These are phyloP conservation scores for Phialophora verrucosa DNA, from an alignment of 2,329 filamentous ascomycete genomes.

Conservation along the genomic window DNA sequence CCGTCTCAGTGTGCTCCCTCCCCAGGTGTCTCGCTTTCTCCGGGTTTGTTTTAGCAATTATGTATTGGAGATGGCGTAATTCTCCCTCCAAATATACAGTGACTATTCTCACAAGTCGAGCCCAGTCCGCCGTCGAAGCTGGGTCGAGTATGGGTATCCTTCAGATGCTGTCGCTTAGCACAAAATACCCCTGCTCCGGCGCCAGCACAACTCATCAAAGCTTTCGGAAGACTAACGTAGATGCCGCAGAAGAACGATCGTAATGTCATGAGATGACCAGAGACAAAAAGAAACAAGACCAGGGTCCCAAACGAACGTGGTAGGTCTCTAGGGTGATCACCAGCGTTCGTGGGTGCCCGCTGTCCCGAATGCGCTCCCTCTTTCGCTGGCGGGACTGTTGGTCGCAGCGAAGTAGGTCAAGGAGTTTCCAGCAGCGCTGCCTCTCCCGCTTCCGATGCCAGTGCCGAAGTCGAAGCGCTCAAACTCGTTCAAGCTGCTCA, in stretches of 20 bases:
- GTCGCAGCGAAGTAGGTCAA: constrained; percentile 31
- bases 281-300: constrained; percentile 7
- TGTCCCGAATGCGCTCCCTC: constrained; percentile 30
- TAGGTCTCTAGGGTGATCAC: constrained; percentile 20
- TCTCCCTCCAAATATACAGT: constrained; percentile 19
- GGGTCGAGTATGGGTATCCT: constrained; percentile 19
- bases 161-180: constrained; percentile 13
- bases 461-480: constrained; percentile 37
- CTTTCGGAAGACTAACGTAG: not conserved
- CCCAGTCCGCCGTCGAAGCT: constrained; percentile 15
- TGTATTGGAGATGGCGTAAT: constrained; percentile 1
- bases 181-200: constrained; percentile 1
- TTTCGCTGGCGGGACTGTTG: constrained; percentile 26
- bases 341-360: constrained; percentile 29
- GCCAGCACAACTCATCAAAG: constrained; percentile 17
- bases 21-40: not conserved
- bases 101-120: constrained; percentile 5
- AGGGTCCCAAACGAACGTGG: not conserved
- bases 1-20: not conserved
- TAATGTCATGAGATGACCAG: constrained; percentile 27
- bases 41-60: constrained; percentile 4
- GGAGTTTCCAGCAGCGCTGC: constrained; percentile 28
- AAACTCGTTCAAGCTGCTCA: constrained; percentile 39
- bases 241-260: constrained; percentile 22
- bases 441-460: constrained; percentile 26